phyloP scores from a whole-genome alignment of 345 rosid species.

The Syzygium aromaticum region DNA sequence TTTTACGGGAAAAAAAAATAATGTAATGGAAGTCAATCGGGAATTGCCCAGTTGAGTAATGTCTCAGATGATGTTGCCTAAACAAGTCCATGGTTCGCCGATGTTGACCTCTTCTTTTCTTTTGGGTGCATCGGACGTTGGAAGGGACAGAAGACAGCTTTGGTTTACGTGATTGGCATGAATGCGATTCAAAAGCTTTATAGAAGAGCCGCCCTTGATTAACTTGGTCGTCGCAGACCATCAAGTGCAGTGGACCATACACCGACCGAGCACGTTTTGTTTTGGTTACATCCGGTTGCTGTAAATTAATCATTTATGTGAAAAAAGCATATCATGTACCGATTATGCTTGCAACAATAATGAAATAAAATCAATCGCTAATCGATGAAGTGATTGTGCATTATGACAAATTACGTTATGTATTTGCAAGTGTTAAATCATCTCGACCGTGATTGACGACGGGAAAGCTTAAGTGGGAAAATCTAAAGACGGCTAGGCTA shows the following conservation, averaged over 20 bases:
- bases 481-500: background rate
- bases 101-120: background rate
- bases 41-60: background rate
- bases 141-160: background rate
- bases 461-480: background rate
- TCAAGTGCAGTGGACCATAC: too few relatives aligned
- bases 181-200: background rate
- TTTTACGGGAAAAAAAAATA: background rate
- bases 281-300: background rate
- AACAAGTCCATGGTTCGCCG: background rate
- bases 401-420: background rate
- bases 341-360: background rate
- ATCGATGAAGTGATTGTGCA: background rate
- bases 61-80: background rate
- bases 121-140: background rate
- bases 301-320: background rate
- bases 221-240: background rate
- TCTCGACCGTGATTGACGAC: background rate
- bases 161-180: background rate
- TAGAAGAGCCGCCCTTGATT: background rate
- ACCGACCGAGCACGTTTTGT: background rate
- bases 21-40: background rate
- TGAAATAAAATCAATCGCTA: too few relatives aligned
- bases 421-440: background rate
- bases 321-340: background rate